Conservation (phyloP, 306 rosid species). For the Glycine latifolia region DNA sequence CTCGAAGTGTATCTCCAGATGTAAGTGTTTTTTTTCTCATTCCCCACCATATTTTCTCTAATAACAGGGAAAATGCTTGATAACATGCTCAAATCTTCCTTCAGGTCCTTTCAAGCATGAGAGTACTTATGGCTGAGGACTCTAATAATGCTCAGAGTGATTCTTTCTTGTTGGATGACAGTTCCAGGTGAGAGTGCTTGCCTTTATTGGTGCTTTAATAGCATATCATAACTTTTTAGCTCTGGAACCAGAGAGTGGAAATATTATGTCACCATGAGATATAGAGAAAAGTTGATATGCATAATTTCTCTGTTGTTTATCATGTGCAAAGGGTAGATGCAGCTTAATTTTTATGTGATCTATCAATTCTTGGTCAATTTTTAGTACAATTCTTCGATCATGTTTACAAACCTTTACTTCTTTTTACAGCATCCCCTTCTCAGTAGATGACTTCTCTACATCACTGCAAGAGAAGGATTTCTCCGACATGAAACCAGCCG, state of each 20-base stretch:
- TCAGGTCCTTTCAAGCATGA: constrained; percentile 97
- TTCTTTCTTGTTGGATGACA: constrained; percentile 98
- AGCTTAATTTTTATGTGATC: too few relatives aligned
- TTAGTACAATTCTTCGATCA: too few relatives aligned
- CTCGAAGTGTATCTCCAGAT: constrained; percentile 94
- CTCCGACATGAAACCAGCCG: constrained; percentile 83
- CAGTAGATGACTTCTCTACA: constrained; percentile 95
- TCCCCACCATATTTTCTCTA: constrained; percentile 6
- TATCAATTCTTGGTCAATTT: too few relatives aligned
- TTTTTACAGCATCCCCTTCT: constrained; percentile 87
- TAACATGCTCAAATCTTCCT: constrained; percentile 42
- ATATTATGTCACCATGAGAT: too few relatives aligned
- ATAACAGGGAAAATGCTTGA: background rate
- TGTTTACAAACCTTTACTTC: background rate
- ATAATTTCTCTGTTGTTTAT: too few relatives aligned
- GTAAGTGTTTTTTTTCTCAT: constrained; percentile 61
- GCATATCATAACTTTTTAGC: background rate
- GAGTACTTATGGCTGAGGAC: constrained; percentile 98
- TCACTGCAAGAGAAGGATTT: constrained; percentile 87
- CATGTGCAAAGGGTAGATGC: too few relatives aligned
- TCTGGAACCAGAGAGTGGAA: too few relatives aligned
- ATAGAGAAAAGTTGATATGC: too few relatives aligned
- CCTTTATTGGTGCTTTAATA: constrained; percentile 25
- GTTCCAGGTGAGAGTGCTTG: constrained; percentile 76
- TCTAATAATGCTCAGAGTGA: constrained; percentile 90